Evolutionary conservation across 164 flowering plant species (phyloP), one percentile per base, ranked within the genome.

Genomic region (Tetrastigma voinierianum): DNA sequence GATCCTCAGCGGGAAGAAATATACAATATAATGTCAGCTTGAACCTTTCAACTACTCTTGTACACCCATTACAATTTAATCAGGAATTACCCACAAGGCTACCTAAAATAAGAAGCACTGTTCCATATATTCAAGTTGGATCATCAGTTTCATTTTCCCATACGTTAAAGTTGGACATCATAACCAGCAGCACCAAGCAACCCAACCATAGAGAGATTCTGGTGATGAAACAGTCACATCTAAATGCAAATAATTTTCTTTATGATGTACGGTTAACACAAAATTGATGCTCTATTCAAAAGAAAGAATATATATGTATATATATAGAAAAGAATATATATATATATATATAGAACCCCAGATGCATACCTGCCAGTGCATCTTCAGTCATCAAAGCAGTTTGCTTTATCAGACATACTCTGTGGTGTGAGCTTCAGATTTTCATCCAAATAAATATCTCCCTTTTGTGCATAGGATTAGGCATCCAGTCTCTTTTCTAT

Each of bases 401-500:
- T 71, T 59, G 83, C 88, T 78, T 86, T 93, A 70, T 96, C 99
- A 65, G 89, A 83, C 81, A 96, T 76, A 56, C 76, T 76, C 69
- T 96, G 81, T 9, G 94, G 96, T 18, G 85, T 87, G 59, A 89
- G 90, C 81, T 88, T 90, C 55, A 96, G 72, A 70, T 89, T 93
- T 69, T 96, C 99, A 72, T 93, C 99, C 71, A 96, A 68, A 81
- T 60, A 78, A 90, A 87, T 51, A 89, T 78, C 72, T 96, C 99
- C 64, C 66, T 61, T 57, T 61, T 57, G 93, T 70, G 72, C 94
- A 93, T 62, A 89, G 65, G 64, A 83, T 81, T 71, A 90, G 51
- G 97, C 99, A 72, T 93, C 98, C 59, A 89, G 61, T 70, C 96
- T 87, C 83, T 83, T 96, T 65, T 93, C 98, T 47, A n/a, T n/a